Conservation (phyloP, 371 early-diverging fungal genomes). For the Mortierella polycephala region DNA sequence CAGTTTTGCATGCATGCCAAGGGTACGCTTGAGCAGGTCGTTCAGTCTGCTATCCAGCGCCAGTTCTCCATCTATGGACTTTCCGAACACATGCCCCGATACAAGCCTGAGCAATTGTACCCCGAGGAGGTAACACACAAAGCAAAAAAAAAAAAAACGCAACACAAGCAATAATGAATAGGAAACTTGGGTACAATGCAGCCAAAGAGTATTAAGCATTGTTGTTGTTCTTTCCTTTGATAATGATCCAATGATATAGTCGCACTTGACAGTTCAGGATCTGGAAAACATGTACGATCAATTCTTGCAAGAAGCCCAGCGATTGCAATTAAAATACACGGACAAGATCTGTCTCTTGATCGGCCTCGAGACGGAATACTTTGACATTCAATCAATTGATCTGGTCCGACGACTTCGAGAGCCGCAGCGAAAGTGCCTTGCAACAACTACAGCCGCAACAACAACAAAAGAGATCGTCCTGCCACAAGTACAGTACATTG, state of each 20-base stretch:
- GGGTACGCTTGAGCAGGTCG: slow-evolving; percentile 79
- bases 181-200: neutral
- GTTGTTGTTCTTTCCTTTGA: neutral
- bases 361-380: slow-evolving; percentile 91
- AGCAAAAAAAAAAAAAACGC: neutral
- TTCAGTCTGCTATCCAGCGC: slow-evolving; percentile 73
- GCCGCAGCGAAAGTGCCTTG: slow-evolving; percentile 37
- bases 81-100: slow-evolving; percentile 88
- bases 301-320: slow-evolving; percentile 77
- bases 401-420: slow-evolving; percentile 50
- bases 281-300: slow-evolving; percentile 64
- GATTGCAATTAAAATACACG: slow-evolving; percentile 70
- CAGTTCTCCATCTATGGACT: slow-evolving; percentile 77
- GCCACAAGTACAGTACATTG: slow-evolving; percentile 77
- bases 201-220: too few relatives aligned
- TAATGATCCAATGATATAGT: slow-evolving; percentile 48
- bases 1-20: slow-evolving; percentile 87
- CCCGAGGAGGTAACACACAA: slow-evolving; percentile 73
- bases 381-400: slow-evolving; percentile 59
- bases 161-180: neutral
- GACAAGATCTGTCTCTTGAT: slow-evolving; percentile 77
- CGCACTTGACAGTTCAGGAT: slow-evolving; percentile 68
- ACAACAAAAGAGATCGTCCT: neutral
- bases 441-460: neutral
- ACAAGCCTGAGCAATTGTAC: slow-evolving; percentile 73